Base-by-base conservation (phyloP, 106 monocot species). In the Allium sativum region DNA sequence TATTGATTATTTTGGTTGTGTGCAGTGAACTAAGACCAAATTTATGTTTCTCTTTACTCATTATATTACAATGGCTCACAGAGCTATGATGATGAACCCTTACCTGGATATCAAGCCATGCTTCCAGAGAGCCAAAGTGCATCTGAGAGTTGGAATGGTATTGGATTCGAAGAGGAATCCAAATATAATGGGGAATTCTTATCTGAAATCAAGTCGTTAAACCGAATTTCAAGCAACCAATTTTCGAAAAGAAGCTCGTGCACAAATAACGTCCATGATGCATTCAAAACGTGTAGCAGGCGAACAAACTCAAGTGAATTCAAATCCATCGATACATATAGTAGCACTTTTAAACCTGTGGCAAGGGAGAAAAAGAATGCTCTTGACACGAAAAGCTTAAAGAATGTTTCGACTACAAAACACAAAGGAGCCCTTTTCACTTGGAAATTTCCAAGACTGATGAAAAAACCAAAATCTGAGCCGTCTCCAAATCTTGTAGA, bases 61-160 rank as follows among this genome's bases (percentile, higher is more conserved):
- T 31, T 31, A 31, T 31, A 31, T 31, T 31, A 31, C 5, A 5
- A 46, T 65, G 14, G 17, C 41, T 43, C 20, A 42, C 87, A 92
- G 92, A 92, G 74, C 73, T 87, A 92, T 44, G 87, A 86, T 52
- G 84, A 83, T 18, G 70, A 82, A 22, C 74, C 71, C 14, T 71
- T 83, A 40, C 82, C 77, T 45, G 85, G 78, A 53, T 61, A 67
- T 68, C 79, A 65, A 19, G 74, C 66, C 51, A 62, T 79, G 20
- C 74, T 44, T 31, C 72, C 77, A 3, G 86, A 89, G 13, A 81
- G 70, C 31, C 68, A 69, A 58, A 84, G 78, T 47, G 52, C 81
- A 15, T 78, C 86, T 7, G 77, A 83, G 45, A 77, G 54, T 50
- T 87, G 84, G 79, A 65, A 73, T 54, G 75, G 47, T 31, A 55